Base-by-base conservation (phyloP, 495 filamentous ascomycete species). In the Xylaria curta region DNA sequence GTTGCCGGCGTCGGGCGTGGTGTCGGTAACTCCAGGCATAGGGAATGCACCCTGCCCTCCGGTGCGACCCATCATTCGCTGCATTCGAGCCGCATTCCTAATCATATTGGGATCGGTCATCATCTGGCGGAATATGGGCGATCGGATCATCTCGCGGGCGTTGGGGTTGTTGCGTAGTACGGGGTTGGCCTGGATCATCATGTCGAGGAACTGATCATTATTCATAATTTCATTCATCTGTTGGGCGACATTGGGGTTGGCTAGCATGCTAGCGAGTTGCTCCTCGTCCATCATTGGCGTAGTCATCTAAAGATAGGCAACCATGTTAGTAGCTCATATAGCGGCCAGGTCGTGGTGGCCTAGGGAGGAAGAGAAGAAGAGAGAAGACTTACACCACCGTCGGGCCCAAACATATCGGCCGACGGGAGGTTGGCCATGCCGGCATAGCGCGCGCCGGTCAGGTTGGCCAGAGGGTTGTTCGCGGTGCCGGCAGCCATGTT, bases 361-460 rank as follows among this genome's bases (percentile, higher is more conserved):
- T 3, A 7, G n/a, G n/a, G 7, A 17, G 26, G 31, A n/a, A n/a
- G 24, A 17, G 13, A 28, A 31, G 28, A 31, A 9, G 28, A 91
- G n/a, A 31, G 28, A 31, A 9, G 28, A 91, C 95, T 87, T 87
- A 98, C 97, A 51, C 97, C 97, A 71, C 96, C 96, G 81, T 99
- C 97, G 58, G 95, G 93, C 21, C 97, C 97, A 82, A 99, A 99
- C 82, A 96, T 89, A 64, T 93, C 93, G 36, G 90, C 90, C 61
- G 92, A 93, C 8, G 97, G 97, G 38, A 99, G 86, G 74, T 93
- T 93, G 44, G 93, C 92, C 80, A 95, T 92, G 3, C 97, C 97
- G 31, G 97, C 97, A 82, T 97, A 98, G 72, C 97, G 87, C 42
- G 97, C 97, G 40, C 97, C 96, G 1, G 97, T 99, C 78, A 99